Evolutionary conservation across 306 rosid species (phyloP).

Genomic region (Cyamopsis tetragonoloba): DNA sequence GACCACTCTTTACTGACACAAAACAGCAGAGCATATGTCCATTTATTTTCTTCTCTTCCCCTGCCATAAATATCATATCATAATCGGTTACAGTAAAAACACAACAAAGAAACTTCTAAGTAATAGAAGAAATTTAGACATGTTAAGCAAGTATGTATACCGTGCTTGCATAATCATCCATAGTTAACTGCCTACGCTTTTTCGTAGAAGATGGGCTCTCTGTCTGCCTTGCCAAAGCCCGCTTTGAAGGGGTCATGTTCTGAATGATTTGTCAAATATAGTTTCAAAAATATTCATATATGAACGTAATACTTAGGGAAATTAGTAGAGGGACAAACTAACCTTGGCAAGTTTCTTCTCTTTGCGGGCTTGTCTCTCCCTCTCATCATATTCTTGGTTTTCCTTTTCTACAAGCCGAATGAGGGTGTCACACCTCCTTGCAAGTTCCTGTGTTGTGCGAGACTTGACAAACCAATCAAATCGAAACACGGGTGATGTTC

Average conservation of each 20-base stretch:
- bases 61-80: slow-evolving; percentile 47
- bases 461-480: slow-evolving; percentile 99
- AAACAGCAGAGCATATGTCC: neutral
- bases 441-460: slow-evolving; percentile 96
- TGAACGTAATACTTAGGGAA: neutral
- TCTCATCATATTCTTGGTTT: slow-evolving; percentile 92
- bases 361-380: slow-evolving; percentile 98
- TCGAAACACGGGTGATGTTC: slow-evolving; percentile 95
- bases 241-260: slow-evolving; percentile 88
- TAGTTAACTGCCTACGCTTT: slow-evolving; percentile 84
- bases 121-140: neutral
- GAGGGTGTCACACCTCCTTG: slow-evolving; percentile 96
- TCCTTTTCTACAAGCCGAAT: slow-evolving; percentile 95
- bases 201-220: slow-evolving; percentile 62
- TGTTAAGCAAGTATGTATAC: slow-evolving; percentile 30
- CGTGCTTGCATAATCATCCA: slow-evolving; percentile 71
- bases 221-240: slow-evolving; percentile 63
- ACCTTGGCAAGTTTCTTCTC: slow-evolving; percentile 99
- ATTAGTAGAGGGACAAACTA: neutral
- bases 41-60: slow-evolving; percentile 79
- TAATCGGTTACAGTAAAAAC: slow-evolving; percentile 20
- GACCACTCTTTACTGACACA: neutral
- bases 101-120: neutral
- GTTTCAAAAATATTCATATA: neutral
- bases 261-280: slow-evolving; percentile 33